Evolutionary conservation across 441 rosid species (phyloP).

Genomic region (Populus tomentosa): DNA sequence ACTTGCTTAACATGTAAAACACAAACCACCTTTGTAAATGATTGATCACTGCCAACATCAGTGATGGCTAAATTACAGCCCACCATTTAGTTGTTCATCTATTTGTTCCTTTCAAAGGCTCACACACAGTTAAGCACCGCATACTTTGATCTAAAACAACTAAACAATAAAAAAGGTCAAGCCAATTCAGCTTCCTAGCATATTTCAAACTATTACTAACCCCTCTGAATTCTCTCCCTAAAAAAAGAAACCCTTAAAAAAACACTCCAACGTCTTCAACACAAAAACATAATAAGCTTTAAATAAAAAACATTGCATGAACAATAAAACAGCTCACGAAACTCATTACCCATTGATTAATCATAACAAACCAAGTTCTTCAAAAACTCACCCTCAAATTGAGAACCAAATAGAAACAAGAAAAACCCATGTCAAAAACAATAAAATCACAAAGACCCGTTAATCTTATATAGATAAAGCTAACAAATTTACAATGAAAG

Average conservation of each 20-base stretch:
- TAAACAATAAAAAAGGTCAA: not conserved
- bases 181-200: not conserved
- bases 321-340: not conserved
- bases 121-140: not conserved
- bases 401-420: not conserved
- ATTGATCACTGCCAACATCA: not conserved
- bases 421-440: not conserved
- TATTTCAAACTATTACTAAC: not conserved
- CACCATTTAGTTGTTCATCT: not conserved
- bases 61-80: not conserved
- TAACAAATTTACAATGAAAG: not conserved
- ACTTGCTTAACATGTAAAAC: not conserved
- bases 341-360: not conserved
- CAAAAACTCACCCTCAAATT: not conserved
- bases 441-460: not conserved
- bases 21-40: not conserved
- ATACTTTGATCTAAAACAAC: not conserved
- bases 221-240: not conserved
- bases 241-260: too few relatives aligned
- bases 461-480: not conserved
- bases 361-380: not conserved
- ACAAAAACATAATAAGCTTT: not conserved
- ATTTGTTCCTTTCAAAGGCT: not conserved
- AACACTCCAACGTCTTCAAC: not conserved
- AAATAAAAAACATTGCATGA: not conserved